These are phyloP conservation scores for Meyerozyma sp. DNA, from an alignment of 1,139 yeast species.

Conservation along the genomic window DNA sequence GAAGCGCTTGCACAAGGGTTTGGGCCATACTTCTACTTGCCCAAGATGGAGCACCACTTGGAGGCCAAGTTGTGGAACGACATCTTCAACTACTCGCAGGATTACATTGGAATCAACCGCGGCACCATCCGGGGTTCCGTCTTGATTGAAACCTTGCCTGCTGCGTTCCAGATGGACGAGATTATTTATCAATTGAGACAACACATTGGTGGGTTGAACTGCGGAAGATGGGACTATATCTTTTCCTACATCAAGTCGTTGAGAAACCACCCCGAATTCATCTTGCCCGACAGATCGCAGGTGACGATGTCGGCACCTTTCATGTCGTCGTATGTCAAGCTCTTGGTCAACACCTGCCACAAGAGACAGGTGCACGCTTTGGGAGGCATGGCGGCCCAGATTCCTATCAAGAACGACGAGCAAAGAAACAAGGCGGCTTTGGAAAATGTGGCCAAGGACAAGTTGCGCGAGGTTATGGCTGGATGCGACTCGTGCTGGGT, in stretches of 20 bases:
- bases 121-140: slow-evolving; percentile 80
- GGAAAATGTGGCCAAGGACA: slow-evolving; percentile 68
- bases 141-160: slow-evolving; percentile 69
- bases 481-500: slow-evolving; percentile 86
- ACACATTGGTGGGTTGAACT: slow-evolving; percentile 72
- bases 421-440: slow-evolving; percentile 61
- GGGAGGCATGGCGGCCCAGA: slow-evolving; percentile 87
- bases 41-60: slow-evolving; percentile 76
- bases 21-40: slow-evolving; percentile 76
- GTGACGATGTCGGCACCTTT: slow-evolving; percentile 74
- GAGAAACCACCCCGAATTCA: slow-evolving; percentile 56
- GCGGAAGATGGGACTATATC: slow-evolving; percentile 83
- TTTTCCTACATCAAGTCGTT: slow-evolving; percentile 67
- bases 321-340: slow-evolving; percentile 60
- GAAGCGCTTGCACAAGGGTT: slow-evolving; percentile 56
- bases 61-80: slow-evolving; percentile 81
- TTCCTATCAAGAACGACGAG: slow-evolving; percentile 67
- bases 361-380: slow-evolving; percentile 40
- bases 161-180: slow-evolving; percentile 79
- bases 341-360: slow-evolving; percentile 23
- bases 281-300: slow-evolving; percentile 68
- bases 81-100: slow-evolving; percentile 65
- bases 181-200: slow-evolving; percentile 70
- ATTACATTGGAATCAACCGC: slow-evolving; percentile 57
- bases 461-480: slow-evolving; percentile 66